Base-by-base conservation (phyloP, 768 basidiomycete genomes). In the Boletus rubescentipes region DNA sequence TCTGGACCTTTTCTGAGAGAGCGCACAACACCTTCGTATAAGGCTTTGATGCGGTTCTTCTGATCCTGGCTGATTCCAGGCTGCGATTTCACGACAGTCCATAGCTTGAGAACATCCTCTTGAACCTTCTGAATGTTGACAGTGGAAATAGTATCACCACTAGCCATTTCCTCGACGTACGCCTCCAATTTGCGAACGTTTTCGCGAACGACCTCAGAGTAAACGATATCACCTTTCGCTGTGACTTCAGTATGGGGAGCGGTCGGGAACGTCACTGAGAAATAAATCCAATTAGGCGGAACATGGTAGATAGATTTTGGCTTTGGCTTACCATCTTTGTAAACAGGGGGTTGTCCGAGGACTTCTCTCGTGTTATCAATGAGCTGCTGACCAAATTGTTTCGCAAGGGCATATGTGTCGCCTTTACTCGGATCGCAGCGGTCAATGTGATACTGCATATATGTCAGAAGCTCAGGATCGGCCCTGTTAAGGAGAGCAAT, bases 111-210 rank as follows among this genome's bases (percentile, higher is more conserved):
- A 45, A 99, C 93, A 61, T 98, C 94, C 37, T 95, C 91, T 67
- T 98, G 95, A 41, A 98, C 93, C 74, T 98, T 98, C 76, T 97
- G 91, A 55, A 97, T 90, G 73, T 98, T 98, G 67, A 95, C 83
- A 32, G 84, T 77, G 3, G 90, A 83, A 46, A 92, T 89, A 7
- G 89, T 85, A 66, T 95, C 93, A 3, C 93, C 92, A 55, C 90
- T 92, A 2, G 97, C 94, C 97, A 99, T 99, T 74, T 99, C 94
- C 65, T 94, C 86, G 49, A 93, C 97, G 64, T 99, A 99, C 2
- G 93, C 92, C 73, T 99, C 97, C 40, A 99, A 80, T 75, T 98
- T 98, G 64, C 97, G 89, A 41, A 98, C 96, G 53, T 92, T 91
- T 68, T 96, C 91, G 45, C 97, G 91, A 55, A 93, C 91, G 54